These are phyloP conservation scores for Salmacisia buchloeana DNA, from an alignment of 1,284 basidiomycete genomes.

Conservation along the genomic window DNA sequence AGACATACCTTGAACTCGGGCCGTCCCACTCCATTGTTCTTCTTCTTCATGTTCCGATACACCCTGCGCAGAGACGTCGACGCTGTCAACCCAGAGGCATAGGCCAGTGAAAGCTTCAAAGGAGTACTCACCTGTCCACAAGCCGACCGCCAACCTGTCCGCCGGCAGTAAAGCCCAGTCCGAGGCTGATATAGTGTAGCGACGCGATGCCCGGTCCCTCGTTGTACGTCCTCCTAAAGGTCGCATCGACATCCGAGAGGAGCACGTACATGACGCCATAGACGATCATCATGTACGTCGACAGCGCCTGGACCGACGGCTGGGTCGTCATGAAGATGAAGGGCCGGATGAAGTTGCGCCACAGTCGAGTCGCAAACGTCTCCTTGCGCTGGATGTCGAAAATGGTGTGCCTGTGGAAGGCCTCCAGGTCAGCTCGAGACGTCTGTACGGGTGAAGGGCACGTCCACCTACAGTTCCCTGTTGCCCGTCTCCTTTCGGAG, in stretches of 20 bases:
- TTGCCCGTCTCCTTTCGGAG: constrained; percentile 55
- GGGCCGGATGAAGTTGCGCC: constrained; percentile 54
- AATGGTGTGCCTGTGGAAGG: constrained; percentile 18
- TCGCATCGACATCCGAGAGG: constrained; percentile 63
- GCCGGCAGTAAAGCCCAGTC: constrained; percentile 37
- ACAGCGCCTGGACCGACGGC: constrained; percentile 55
- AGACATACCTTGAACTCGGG: constrained; percentile 59
- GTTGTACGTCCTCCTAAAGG: constrained; percentile 57
- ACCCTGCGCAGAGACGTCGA: constrained; percentile 36
- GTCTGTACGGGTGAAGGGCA: background rate
- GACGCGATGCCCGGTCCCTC: constrained; percentile 58
- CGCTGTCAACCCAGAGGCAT: background rate
- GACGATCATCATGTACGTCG: constrained; percentile 55
- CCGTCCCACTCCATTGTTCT: constrained; percentile 58
- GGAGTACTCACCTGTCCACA: constrained; percentile 53
- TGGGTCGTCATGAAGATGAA: constrained; percentile 56
- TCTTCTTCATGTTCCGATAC: constrained; percentile 57
- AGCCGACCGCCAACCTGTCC: constrained; percentile 61
- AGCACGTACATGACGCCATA: constrained; percentile 60
- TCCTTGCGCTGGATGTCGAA: constrained; percentile 34
- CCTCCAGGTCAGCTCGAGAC: background rate
- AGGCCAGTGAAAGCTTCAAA: background rate
- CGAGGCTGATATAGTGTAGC: constrained; percentile 62
- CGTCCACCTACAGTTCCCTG: constrained; percentile 12
- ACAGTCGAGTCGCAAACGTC: constrained; percentile 44